These are phyloP conservation scores for Coniochaeta sp. DNA, from an alignment of 2,329 filamentous ascomycete genomes.

Conservation along the genomic window DNA sequence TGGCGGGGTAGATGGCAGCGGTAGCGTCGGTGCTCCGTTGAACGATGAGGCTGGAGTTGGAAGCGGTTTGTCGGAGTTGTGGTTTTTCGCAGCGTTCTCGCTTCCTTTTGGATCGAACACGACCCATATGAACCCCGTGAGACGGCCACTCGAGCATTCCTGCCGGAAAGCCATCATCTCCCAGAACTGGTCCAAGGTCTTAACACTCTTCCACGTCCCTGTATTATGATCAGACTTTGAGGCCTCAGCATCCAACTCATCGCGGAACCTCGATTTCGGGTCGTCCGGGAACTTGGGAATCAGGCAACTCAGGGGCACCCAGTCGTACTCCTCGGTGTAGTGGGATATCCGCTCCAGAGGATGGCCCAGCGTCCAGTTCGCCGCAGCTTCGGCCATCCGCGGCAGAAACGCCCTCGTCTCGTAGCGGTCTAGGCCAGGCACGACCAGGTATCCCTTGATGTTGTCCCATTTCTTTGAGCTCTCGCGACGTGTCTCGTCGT, in stretches of 20 bases:
- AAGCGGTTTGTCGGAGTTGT: background rate
- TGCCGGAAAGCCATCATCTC: conserved; percentile 97
- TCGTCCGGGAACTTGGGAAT: conserved; percentile 93
- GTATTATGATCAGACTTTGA: conserved; percentile 49
- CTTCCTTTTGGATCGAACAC: conserved; percentile 57
- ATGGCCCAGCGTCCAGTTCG: conserved; percentile 62
- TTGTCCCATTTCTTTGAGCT: conserved; percentile 30
- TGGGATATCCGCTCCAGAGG: conserved; percentile 61
- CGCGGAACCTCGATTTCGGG: conserved; percentile 82
- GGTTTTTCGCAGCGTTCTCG: background rate
- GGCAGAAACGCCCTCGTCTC: conserved; percentile 80
- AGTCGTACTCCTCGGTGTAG: conserved; percentile 49
- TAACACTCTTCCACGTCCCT: conserved; percentile 77
- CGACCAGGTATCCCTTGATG: conserved; percentile 73
- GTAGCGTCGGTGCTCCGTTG: conserved; percentile 2
- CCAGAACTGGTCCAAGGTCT: conserved; percentile 88
- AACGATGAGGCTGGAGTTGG: background rate
- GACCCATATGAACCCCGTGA: conserved; percentile 94
- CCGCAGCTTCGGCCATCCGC: conserved; percentile 36
- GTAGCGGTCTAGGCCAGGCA: conserved; percentile 78
- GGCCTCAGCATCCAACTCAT: conserved; percentile 82
- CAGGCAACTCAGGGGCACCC: conserved; percentile 71
- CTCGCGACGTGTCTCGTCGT: conserved; percentile 19
- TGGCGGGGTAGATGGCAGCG: conserved; percentile 24
- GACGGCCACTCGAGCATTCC: conserved; percentile 85